A percentile compares a stretch with the other conserved stretches of the same genome.
phyloP scores from a whole-genome alignment of 1,284 basidiomycete species.

The Prillingera fragicola region DNA sequence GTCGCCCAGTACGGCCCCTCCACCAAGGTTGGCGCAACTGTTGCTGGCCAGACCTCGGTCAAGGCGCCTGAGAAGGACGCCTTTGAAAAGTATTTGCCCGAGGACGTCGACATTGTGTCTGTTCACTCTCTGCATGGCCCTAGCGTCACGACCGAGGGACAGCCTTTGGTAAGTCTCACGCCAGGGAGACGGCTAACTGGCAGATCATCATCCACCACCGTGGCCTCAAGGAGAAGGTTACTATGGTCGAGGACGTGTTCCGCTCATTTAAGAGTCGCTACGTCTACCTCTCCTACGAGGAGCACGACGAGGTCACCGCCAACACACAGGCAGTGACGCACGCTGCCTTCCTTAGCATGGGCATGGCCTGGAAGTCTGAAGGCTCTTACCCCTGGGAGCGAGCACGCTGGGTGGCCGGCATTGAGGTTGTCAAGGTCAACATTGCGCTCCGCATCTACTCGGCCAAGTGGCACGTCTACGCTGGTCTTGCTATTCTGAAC shows the following conservation, averaged over 20 bases:
- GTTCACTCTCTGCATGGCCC: conserved; percentile 95
- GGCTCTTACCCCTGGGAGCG: conserved; percentile 91
- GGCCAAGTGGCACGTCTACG: conserved; percentile 98
- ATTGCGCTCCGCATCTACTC: conserved; percentile 93
- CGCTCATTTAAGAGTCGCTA: conserved; percentile 76
- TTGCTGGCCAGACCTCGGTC: conserved; percentile 92
- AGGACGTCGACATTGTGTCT: conserved; percentile 82
- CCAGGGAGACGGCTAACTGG: background rate
- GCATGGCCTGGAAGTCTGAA: conserved; percentile 83
- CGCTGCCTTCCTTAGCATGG: conserved; percentile 97
- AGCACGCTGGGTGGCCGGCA: conserved; percentile 86
- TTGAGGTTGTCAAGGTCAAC: conserved; percentile 98
- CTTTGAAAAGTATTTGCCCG: conserved; percentile 82
- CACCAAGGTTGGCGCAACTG: conserved; percentile 86
- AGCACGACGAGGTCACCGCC: conserved; percentile 92
- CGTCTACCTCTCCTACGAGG: conserved; percentile 89
- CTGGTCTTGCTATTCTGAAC: conserved; percentile 93
- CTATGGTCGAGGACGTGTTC: conserved; percentile 77
- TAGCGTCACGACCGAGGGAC: conserved; percentile 80
- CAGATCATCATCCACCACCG: conserved; percentile 88
- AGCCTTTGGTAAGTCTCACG: conserved; percentile 75
- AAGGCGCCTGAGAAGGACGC: conserved; percentile 89
- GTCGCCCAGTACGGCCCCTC: conserved; percentile 88
- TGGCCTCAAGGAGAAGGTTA: conserved; percentile 66
- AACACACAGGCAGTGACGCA: conserved; percentile 98